Percentiles rank a stretch among this genome's conserved stretches.
Evolutionary conservation across 257 asterid genomes (phyloP).

Genomic region (Solanum boliviense): DNA sequence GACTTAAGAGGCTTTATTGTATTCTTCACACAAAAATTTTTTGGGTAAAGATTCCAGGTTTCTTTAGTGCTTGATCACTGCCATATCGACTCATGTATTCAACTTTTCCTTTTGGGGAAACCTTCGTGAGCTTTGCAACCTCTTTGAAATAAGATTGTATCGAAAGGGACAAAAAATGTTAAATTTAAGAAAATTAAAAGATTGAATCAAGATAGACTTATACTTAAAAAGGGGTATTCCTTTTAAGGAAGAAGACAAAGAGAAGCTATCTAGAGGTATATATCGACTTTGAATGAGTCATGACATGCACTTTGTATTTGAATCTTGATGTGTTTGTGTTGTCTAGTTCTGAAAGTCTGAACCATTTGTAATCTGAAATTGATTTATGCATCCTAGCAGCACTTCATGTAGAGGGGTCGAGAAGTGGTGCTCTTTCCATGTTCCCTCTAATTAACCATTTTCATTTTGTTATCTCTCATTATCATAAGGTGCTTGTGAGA

Average conservation of each 20-base stretch:
- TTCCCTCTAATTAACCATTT: not conserved
- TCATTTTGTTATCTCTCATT: not conserved
- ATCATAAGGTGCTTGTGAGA: not conserved
- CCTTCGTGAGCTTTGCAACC: no score
- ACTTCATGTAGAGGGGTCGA: not conserved
- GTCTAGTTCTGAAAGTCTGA: not conserved
- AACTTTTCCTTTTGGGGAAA: not conserved
- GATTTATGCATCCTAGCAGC: not conserved
- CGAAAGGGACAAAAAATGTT: no score
- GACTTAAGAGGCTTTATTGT: not conserved
- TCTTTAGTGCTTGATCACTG: not conserved
- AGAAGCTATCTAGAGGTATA: not conserved
- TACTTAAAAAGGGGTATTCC: not conserved
- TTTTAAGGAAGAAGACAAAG: not conserved
- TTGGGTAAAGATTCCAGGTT: not conserved
- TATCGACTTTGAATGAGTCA: not conserved
- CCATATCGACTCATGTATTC: no score
- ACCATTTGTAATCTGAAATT: not conserved
- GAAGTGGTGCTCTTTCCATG: not conserved
- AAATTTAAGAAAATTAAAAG: not conserved
- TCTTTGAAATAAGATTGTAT: no score
- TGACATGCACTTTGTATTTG: not conserved
- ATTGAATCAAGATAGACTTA: not conserved
- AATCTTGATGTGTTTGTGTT: not conserved
- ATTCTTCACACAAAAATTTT: no score